Base-by-base conservation (phyloP, 2,329 filamentous ascomycete species). In the Fusarium armeniacum region DNA sequence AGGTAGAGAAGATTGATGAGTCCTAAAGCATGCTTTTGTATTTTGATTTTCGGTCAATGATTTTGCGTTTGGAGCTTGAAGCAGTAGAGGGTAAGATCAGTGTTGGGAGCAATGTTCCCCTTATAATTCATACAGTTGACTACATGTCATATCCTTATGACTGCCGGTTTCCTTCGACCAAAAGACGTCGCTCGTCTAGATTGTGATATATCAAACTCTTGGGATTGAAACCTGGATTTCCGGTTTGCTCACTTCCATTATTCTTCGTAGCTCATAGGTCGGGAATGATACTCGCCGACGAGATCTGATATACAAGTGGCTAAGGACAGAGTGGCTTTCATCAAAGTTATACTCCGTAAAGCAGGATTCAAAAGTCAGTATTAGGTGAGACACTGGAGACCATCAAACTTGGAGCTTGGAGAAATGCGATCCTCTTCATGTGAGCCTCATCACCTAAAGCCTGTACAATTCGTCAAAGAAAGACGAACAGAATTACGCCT, bases 1-100 rank as follows among this genome's bases (percentile, higher is more conserved):
- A 98, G 79, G 92, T 97, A 62, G 88, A 91, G 70, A 97, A 97
- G 85, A 97, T 98, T 79, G 91, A 92, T 64, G 86, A 88, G 76
- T 83, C 80, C 50, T 89, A 75, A 75, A 57, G 50, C 28, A 61
- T 33, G 22, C 33, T 46, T 32, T 43, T 32, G 18, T 38, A 41
- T 57, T 22, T 60, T 41, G 24, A n/a, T 43, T 60, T 51, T 45
- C 24, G 36, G 35, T 45, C 44, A 20, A 47, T 47, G 49, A 58
- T 51, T 47, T 45, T 28, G 50, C 41, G 46, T 45, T 62, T 43
- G 52, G 49, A 52, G 49, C 49, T 41, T 52, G 56, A 55, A 61
- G 43, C 41, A 47, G 45, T 47, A 58, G 58, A 65, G 46, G 45
- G 55, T 55, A 33, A 51, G 57, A 56, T 58, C 47, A 50, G 44